Conservation (phyloP, 75 land plant genomes). For the Selaginella tamariscina region DNA sequence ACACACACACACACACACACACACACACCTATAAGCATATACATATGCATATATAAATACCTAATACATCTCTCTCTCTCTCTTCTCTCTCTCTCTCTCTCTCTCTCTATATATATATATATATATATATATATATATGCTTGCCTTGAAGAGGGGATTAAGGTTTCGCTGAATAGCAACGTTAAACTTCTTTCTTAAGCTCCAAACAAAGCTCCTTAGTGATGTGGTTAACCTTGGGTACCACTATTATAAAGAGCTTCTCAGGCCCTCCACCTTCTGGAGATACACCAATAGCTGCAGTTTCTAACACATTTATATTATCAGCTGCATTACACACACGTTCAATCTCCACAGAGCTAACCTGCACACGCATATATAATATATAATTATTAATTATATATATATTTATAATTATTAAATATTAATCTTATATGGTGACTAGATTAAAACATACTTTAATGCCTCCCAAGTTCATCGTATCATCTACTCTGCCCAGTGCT, state of each 20-base stretch:
- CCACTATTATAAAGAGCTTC: slow-evolving; percentile 52
- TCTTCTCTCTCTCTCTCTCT: too few relatives aligned
- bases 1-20: too few relatives aligned
- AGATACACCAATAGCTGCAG: slow-evolving; percentile 90
- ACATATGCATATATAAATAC: too few relatives aligned
- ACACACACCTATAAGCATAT: too few relatives aligned
- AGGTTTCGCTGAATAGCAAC: slow-evolving; percentile 58
- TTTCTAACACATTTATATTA: slow-evolving; percentile 54
- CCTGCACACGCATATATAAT: slow-evolving; percentile 31
- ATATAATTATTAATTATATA: background rate
- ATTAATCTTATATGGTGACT: too few relatives aligned
- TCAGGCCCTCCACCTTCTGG: slow-evolving; percentile 82
- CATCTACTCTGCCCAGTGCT: slow-evolving; percentile 95
- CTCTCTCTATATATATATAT: too few relatives aligned
- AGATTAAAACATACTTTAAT: slow-evolving; percentile 75
- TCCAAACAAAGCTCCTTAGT: slow-evolving; percentile 20
- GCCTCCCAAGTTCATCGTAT: slow-evolving; percentile 98
- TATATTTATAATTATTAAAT: too few relatives aligned
- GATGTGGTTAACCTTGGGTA: slow-evolving; percentile 36
- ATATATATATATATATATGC: too few relatives aligned
- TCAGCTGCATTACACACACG: slow-evolving; percentile 71
- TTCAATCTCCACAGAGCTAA: slow-evolving; percentile 92
- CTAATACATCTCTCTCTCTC: too few relatives aligned
- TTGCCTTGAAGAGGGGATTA: slow-evolving; percentile 84
- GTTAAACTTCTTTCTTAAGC: slow-evolving; percentile 45